Evolutionary conservation across 495 filamentous ascomycete species (phyloP).

Genomic region (Penicillium coprophilum): DNA sequence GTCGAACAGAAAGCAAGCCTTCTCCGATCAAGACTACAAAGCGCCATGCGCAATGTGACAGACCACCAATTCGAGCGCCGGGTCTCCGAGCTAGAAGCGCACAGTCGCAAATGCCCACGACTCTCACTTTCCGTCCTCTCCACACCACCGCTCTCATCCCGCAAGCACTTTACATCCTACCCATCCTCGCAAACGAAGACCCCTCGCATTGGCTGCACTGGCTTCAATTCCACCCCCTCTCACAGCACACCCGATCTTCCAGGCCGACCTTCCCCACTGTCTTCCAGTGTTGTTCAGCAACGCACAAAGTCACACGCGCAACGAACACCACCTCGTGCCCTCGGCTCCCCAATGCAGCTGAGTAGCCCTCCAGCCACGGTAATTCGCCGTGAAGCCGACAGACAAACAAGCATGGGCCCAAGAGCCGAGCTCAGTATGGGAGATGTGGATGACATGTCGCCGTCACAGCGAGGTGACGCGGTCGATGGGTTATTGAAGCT

Average conservation of each 20-base stretch:
- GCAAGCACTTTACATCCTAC: conserved; percentile 20
- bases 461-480: conserved; percentile 42
- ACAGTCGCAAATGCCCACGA: conserved; percentile 43
- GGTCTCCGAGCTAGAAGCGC: conserved; percentile 46
- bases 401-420: conserved; percentile 13
- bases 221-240: conserved; percentile 22
- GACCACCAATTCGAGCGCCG: conserved; percentile 47
- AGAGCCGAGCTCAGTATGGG: conserved; percentile 14
- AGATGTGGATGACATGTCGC: conserved; percentile 15
- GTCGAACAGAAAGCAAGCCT: conserved; percentile 43
- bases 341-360: conserved; percentile 40
- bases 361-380: conserved; percentile 40
- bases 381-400: conserved; percentile 17
- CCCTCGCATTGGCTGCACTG: conserved; percentile 24
- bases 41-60: conserved; percentile 44
- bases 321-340: conserved; percentile 20
- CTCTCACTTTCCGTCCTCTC: conserved; percentile 30
- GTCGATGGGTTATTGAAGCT: conserved; percentile 45
- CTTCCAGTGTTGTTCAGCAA: conserved; percentile 10
- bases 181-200: conserved; percentile 21
- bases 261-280: conserved; percentile 14
- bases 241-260: conserved; percentile 29
- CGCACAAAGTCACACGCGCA: conserved; percentile 30
- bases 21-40: conserved; percentile 45
- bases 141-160: conserved; percentile 18